Percentiles rank a stretch among this genome's conserved stretches.
These are phyloP conservation scores for Xylaria venustula DNA, from an alignment of 495 filamentous ascomycete species.

Conservation along the genomic window DNA sequence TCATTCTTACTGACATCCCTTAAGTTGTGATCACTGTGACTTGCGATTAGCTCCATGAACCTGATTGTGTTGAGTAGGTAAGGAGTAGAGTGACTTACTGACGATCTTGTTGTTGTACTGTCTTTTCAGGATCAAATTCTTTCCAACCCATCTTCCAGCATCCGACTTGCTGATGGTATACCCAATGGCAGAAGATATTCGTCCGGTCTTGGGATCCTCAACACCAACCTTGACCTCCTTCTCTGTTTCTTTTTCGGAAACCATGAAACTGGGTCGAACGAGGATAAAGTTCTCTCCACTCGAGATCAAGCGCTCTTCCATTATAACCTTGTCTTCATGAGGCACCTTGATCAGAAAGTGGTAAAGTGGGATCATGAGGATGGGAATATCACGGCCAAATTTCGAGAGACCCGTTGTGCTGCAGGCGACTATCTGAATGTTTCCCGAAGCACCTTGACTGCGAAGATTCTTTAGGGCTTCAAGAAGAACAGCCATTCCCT, in stretches of 20 bases:
- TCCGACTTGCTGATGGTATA: conserved; percentile 44
- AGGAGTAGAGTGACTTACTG: background rate
- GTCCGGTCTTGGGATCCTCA: conserved; percentile 31
- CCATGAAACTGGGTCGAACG: conserved; percentile 38
- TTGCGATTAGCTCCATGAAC: too few species aligned
- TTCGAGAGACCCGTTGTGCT: conserved; percentile 54
- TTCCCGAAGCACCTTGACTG: conserved; percentile 15
- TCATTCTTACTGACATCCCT: too few species aligned
- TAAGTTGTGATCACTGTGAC: too few species aligned
- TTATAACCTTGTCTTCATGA: conserved; percentile 58
- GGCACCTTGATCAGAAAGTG: conserved; percentile 47
- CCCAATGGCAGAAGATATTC: conserved; percentile 38
- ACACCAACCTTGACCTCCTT: conserved; percentile 39
- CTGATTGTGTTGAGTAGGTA: background rate
- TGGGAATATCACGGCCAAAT: conserved; percentile 52
- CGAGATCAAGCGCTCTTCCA: conserved; percentile 50
- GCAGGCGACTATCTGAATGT: conserved; percentile 48
- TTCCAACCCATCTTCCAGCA: conserved; percentile 40
- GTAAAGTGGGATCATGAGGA: conserved; percentile 51
- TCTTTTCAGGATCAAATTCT: conserved; percentile 20
- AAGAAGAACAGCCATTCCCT: conserved; percentile 47
- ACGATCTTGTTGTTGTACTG: conserved; percentile 24
- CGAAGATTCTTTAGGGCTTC: conserved; percentile 34
- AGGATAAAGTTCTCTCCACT: conserved; percentile 44
- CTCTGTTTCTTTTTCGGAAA: conserved; percentile 24